Base-by-base conservation (phyloP, 805 yeast species). In the Lipomyces mesembrius region DNA sequence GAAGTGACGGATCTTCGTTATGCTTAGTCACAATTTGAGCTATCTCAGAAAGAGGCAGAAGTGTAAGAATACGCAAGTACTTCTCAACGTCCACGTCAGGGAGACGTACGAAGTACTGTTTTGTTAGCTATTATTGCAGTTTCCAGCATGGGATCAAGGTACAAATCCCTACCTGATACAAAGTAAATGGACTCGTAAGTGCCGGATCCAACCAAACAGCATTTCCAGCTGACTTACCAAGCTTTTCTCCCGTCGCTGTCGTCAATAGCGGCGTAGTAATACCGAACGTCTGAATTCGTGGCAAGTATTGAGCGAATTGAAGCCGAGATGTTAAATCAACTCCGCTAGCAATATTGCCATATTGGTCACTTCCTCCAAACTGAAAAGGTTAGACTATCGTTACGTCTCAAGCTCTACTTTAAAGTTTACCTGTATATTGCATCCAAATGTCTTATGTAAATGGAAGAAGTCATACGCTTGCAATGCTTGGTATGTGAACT, bases 301-400 rank as follows among this genome's bases (percentile, higher is more conserved):
- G 54, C 61, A 68, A 37, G 37, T 54, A 63, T 4, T 67, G 37
- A 20, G 71, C 62, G 63, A 72, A 72, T 68, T 77, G 67, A 34
- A 90, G 76, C 69, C 97, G 80, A 0, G 88, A 82, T 52, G 93
- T 92, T 65, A 95, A 82, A 74, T 95, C 99, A 52, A 91, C 85
- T 0, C 99, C 99, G 0, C 98, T 98, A 1, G 96, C 91, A 66
- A 95, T 95, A 74, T 95, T 95, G 0, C 99, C 99, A 92, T 97
- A 95, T 78, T 95, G 99, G 76, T 95, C 99, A 75, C 90, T 92
- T 5, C 99, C 99, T 29, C 99, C 99, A 8, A 81, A 39, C 66
- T 61, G 29, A 25, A 37, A 20, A 14, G 6, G 29, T n/a, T 29
- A 55, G 6, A 14, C 17, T 7, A 25, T 17, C 29, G 39, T n/a